These are phyloP conservation scores for Sapria himalayana DNA, from an alignment of 345 rosid species.

Conservation along the genomic window DNA sequence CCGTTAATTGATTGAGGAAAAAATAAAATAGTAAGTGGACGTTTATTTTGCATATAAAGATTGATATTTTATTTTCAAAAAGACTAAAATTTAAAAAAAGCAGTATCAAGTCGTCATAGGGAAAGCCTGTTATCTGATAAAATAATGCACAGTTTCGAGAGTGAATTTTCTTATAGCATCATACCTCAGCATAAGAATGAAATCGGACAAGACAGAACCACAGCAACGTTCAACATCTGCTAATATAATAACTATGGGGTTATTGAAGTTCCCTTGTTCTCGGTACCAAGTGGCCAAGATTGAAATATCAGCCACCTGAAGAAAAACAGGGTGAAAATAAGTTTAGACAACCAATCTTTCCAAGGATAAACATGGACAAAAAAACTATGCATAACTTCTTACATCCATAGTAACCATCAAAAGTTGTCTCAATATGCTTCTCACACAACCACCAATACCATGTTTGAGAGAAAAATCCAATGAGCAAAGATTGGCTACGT, in stretches of 20 bases:
- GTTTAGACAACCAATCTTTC: conserved; percentile 5
- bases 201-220: conserved; percentile 56
- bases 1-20: too few relatives aligned
- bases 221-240: conserved; percentile 70
- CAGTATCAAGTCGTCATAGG: too few relatives aligned
- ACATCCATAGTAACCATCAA: conserved; percentile 49
- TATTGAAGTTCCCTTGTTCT: conserved; percentile 21
- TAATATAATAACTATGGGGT: conserved; percentile 45
- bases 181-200: conserved; percentile 65
- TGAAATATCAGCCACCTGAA: conserved; percentile 57
- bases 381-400: conserved; percentile 12
- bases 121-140: too few relatives aligned
- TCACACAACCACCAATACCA: conserved; percentile 66
- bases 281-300: conserved; percentile 71
- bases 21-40: too few relatives aligned
- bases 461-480: conserved; percentile 43
- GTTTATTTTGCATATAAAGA: too few relatives aligned
- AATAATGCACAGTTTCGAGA: too few relatives aligned
- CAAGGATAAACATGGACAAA: not conserved
- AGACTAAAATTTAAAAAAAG: too few relatives aligned
- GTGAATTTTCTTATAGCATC: too few relatives aligned
- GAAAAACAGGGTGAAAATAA: conserved; percentile 11
- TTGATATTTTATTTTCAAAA: too few relatives aligned
- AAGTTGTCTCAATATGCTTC: conserved; percentile 64
- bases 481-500: conserved; percentile 83